Conservation (phyloP, 306 rosid species). For the Datisca glomerata region DNA sequence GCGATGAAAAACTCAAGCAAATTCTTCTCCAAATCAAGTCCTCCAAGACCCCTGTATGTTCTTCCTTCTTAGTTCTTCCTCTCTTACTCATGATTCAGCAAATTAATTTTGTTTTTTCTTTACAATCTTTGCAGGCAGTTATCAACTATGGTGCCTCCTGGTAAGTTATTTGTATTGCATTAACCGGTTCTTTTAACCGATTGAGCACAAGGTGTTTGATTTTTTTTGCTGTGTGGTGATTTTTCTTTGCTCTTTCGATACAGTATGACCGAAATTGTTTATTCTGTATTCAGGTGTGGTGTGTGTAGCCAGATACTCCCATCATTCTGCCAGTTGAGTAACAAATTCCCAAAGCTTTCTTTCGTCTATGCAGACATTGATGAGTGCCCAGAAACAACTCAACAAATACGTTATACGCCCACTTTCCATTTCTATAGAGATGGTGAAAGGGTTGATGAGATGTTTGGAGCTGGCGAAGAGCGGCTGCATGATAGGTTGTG, state of each 20-base stretch:
- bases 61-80: neutral
- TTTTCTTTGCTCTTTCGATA: neutral
- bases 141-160: constrained; percentile 92
- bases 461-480: constrained; percentile 54
- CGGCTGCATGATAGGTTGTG: constrained; percentile 45
- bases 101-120: neutral
- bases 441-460: constrained; percentile 74
- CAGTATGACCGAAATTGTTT: neutral
- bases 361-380: constrained; percentile 76
- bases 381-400: constrained; percentile 85
- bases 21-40: constrained; percentile 58
- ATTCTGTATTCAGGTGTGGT: constrained; percentile 49
- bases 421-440: constrained; percentile 65
- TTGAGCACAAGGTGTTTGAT: constrained; percentile 27
- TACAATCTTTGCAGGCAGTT: constrained; percentile 51
- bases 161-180: constrained; percentile 19
- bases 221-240: too few relatives aligned
- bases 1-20: constrained; percentile 34
- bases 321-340: constrained; percentile 54
- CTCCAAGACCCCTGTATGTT: constrained; percentile 60
- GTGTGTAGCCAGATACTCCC: constrained; percentile 79
- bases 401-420: constrained; percentile 69
- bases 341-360: constrained; percentile 53
- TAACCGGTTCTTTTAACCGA: neutral
- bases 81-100: neutral